These are phyloP conservation scores for Mrakia gelida DNA, from an alignment of 768 basidiomycete genomes.

Conservation along the genomic window DNA sequence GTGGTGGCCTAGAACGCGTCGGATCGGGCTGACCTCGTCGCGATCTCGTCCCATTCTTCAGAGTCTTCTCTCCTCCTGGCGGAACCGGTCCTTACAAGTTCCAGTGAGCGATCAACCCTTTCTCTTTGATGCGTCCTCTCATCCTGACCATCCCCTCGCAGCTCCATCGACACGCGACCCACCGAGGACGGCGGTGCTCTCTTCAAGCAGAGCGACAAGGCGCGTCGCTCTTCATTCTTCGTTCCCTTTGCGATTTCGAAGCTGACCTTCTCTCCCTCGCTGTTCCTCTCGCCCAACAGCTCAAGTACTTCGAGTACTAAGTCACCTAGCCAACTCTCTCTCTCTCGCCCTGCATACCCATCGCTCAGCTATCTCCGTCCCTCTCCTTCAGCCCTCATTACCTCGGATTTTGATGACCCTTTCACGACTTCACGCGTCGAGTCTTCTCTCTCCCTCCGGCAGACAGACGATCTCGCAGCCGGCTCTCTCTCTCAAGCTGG, in stretches of 20 bases:
- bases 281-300: background rate
- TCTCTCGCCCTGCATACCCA: background rate
- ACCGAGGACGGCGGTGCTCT: constrained; percentile 41
- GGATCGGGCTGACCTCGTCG: background rate
- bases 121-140: background rate
- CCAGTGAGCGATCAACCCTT: constrained; percentile 29
- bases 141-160: background rate
- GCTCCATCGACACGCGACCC: constrained; percentile 43
- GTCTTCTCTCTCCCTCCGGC: too few species aligned
- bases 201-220: constrained; percentile 39
- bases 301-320: constrained; percentile 24
- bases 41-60: background rate
- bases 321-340: background rate
- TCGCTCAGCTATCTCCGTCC: background rate
- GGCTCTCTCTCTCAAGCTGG: too few species aligned
- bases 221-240: constrained; percentile 16
- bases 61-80: constrained; percentile 13
- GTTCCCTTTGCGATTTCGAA: background rate
- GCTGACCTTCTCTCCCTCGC: background rate
- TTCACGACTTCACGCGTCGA: too few species aligned
- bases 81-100: constrained; percentile 30
- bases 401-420: background rate
- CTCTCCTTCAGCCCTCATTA: background rate
- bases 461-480: too few species aligned
- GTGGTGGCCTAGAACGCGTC: too few species aligned